Conservation (phyloP, 192 early-diverging fungal genomes). For the Anaeromyces robustus region DNA sequence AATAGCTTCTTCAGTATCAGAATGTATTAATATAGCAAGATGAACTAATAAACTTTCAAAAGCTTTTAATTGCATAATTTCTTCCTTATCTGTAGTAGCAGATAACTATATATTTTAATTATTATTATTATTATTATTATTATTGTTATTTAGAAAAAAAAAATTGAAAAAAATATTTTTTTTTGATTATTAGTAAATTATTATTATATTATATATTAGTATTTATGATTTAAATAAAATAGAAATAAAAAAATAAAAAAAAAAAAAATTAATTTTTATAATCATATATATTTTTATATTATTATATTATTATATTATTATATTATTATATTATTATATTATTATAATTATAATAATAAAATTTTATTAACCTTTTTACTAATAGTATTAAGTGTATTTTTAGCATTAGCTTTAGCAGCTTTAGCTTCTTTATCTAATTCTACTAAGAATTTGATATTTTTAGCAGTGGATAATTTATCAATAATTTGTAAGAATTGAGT, state of each 20-base stretch:
- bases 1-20: constrained; percentile 45
- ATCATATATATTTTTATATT: too few relatives aligned
- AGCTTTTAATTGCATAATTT: constrained; percentile 36
- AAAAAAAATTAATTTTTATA: too few relatives aligned
- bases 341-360: neutral
- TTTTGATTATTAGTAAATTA: too few relatives aligned
- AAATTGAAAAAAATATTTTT: too few relatives aligned
- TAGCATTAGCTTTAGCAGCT: neutral
- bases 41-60: constrained; percentile 61
- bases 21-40: constrained; percentile 42
- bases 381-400: neutral
- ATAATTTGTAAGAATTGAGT: neutral
- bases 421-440: neutral
- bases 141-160: too few relatives aligned
- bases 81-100: constrained; percentile 8
- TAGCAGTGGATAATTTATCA: neutral
- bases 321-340: neutral
- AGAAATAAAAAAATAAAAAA: too few relatives aligned
- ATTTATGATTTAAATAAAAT: too few relatives aligned
- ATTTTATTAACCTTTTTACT: neutral
- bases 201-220: too few relatives aligned
- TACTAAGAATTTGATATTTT: neutral
- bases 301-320: too few relatives aligned
- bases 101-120: neutral
- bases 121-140: too few relatives aligned